Evolutionary conservation across 805 yeast genomes (phyloP), one percentile per base, ranked within the genome.

Genomic region (Cyberlindnera maritima): DNA sequence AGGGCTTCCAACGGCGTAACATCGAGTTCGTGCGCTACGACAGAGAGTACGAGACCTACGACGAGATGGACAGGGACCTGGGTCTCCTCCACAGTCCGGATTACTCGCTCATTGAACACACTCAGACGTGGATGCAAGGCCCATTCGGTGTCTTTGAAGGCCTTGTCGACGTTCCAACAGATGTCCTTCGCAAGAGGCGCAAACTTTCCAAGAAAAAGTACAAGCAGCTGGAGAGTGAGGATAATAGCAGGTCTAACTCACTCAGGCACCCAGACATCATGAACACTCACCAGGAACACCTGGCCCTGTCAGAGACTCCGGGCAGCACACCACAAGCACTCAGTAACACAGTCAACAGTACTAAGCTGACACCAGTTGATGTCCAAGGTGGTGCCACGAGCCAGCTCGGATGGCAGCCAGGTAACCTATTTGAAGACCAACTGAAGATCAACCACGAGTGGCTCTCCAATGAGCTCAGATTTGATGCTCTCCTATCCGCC

Each of bases 61-160:
- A 85, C 31, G 95, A 88, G 18, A 83, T 90, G 81, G 96, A 90
- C 62, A 70, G 71, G 36, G 88, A 86, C 55, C 67, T 87, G 41
- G 74, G 77, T 1, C 60, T 70, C 4, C 65, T 88, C 19, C 83
- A 85, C 50, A 57, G 71, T 11, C 74, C 77, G 28, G 74, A 76
- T 29, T 63, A 71, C 17, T 65, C 71, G 3, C 58, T 66, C 26
- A 68, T 76, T 10, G 62, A 60, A 1, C 61, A 69, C 21, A 70
- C 69, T 3, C 70, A 71, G 35, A 83, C 88, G 0, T 72, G 76
- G 66, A 58, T 76, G 4, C 65, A 76, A 37, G 96, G 96, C 1
- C 95, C 94, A 13, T 90, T 88, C 69, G 96, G 95, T 1, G 94
- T 88, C 1, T 88, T 89, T 57, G 75, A 74, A 53, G 83, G 83